Percentiles rank a stretch among this genome's conserved stretches.
phyloP scores from a whole-genome alignment of 2,329 filamentous ascomycete genomes.

The Verticillium nubilum region DNA sequence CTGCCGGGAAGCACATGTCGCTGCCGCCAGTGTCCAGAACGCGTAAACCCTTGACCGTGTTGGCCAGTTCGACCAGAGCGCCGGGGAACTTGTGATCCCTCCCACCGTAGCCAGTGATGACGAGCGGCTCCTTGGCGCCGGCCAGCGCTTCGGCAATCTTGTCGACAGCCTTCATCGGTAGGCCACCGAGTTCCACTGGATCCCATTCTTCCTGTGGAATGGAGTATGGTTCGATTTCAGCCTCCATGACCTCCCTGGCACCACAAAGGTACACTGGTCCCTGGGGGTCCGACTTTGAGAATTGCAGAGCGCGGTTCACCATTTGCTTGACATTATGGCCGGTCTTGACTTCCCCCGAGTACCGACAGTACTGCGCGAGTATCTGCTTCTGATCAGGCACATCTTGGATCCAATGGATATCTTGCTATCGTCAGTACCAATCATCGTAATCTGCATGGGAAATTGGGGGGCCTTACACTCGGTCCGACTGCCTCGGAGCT shows the following conservation, averaged over 20 bases:
- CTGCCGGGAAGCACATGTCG: conserved; percentile 75
- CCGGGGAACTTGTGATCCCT: conserved; percentile 59
- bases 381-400: conserved; percentile 72
- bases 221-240: conserved; percentile 69
- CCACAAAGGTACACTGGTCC: conserved; percentile 72
- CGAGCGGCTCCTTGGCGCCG: conserved; percentile 57
- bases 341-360: conserved; percentile 70
- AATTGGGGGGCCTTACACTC: conserved; percentile 31
- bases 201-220: conserved; percentile 67
- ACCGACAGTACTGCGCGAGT: conserved; percentile 72
- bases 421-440: conserved; percentile 21
- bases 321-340: conserved; percentile 79
- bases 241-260: conserved; percentile 73
- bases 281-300: conserved; percentile 65
- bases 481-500: conserved; percentile 63
- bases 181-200: conserved; percentile 60
- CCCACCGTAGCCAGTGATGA: conserved; percentile 68
- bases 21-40: conserved; percentile 73
- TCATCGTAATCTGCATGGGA: background rate
- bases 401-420: conserved; percentile 76
- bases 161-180: conserved; percentile 45
- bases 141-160: conserved; percentile 59
- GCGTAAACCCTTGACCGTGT: conserved; percentile 61
- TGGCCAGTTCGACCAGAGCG: conserved; percentile 61
- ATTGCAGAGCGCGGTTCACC: conserved; percentile 72